These are phyloP conservation scores for Staphylotrichum longicolle DNA, from an alignment of 495 filamentous ascomycete species.

Conservation along the genomic window DNA sequence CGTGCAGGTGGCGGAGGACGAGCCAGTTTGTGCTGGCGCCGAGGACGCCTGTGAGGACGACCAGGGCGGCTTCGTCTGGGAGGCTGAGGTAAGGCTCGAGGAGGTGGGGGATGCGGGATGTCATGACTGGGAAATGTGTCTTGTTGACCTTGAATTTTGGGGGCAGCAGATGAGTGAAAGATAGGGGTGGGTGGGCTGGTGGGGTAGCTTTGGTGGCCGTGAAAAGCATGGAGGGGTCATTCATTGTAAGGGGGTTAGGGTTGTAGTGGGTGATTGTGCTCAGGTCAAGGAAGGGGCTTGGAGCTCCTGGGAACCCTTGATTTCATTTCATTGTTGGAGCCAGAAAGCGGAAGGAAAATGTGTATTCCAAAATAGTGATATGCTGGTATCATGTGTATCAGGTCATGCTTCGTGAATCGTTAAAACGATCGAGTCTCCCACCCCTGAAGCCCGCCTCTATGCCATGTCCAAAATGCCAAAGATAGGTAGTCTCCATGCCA, in stretches of 20 bases:
- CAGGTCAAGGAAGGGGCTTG: too few species aligned
- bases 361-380: background rate
- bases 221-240: constrained; percentile 11
- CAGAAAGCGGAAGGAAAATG: background rate
- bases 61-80: constrained; percentile 42
- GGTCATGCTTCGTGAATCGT: constrained; percentile 7
- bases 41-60: constrained; percentile 70
- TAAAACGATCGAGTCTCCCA: background rate
- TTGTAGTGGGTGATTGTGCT: too few species aligned
- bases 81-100: constrained; percentile 62
- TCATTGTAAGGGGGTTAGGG: background rate
- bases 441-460: background rate
- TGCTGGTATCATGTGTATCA: constrained; percentile 3
- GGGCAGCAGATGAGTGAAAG: background rate
- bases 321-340: too few species aligned
- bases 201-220: background rate
- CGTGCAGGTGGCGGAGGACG: constrained; percentile 60
- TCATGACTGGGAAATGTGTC: background rate
- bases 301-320: too few species aligned
- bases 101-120: constrained; percentile 53
- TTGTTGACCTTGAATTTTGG: background rate
- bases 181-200: background rate
- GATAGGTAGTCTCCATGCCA: background rate
- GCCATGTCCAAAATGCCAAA: background rate
- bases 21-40: constrained; percentile 76